These are phyloP conservation scores for Sporothrix brunneoviolacea DNA, from an alignment of 2,329 filamentous ascomycete genomes.

Conservation along the genomic window DNA sequence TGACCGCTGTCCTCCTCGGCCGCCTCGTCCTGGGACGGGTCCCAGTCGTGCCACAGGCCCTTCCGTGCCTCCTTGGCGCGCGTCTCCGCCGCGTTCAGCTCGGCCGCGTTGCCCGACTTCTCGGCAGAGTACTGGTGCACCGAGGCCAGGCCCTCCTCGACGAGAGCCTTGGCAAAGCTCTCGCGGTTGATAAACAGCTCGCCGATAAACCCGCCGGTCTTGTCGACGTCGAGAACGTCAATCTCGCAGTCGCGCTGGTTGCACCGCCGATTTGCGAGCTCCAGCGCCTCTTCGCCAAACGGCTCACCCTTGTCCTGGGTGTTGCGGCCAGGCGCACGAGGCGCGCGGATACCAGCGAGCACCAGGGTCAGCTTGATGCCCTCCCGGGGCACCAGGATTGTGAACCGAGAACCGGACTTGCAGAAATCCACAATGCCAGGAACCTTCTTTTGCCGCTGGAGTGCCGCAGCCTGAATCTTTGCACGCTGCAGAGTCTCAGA, in stretches of 20 bases:
- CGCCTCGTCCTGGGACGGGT: slow-evolving; percentile 74
- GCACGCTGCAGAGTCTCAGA: slow-evolving; percentile 92
- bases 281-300: slow-evolving; percentile 89
- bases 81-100: slow-evolving; percentile 81
- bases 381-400: slow-evolving; percentile 83
- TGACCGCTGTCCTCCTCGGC: slow-evolving; percentile 42
- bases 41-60: slow-evolving; percentile 90
- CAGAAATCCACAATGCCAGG: slow-evolving; percentile 94
- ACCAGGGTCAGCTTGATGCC: slow-evolving; percentile 93
- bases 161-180: slow-evolving; percentile 86
- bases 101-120: slow-evolving; percentile 81
- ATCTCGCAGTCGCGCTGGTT: slow-evolving; percentile 95
- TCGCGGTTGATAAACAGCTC: slow-evolving; percentile 89
- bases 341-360: slow-evolving; percentile 84
- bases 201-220: slow-evolving; percentile 95
- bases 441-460: slow-evolving; percentile 87
- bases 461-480: slow-evolving; percentile 81
- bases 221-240: slow-evolving; percentile 90
- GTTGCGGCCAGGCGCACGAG: slow-evolving; percentile 71
- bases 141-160: slow-evolving; percentile 88
- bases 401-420: slow-evolving; percentile 94
- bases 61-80: slow-evolving; percentile 83
- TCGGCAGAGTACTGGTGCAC: slow-evolving; percentile 95
- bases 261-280: slow-evolving; percentile 80
- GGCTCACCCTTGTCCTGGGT: slow-evolving; percentile 79